Evolutionary conservation across 2,329 filamentous ascomycete species (phyloP).

Genomic region (Pleurostoma richardsiae): DNA sequence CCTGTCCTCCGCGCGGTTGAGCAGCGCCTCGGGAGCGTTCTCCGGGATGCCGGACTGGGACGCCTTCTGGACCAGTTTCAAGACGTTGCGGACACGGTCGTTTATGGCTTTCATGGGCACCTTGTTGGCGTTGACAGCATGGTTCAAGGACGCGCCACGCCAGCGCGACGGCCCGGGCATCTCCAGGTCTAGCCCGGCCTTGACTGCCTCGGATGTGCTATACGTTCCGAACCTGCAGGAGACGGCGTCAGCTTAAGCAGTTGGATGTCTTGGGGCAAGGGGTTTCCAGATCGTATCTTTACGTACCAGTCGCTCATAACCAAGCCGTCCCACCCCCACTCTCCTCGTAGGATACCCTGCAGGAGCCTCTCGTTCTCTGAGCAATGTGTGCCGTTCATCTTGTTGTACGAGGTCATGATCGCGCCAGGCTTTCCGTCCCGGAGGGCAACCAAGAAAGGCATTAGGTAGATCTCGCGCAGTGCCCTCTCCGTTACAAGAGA

Average conservation of each 20-base stretch:
- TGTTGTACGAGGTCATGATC: slow-evolving; percentile 42
- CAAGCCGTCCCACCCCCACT: slow-evolving; percentile 39
- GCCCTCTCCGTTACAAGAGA: slow-evolving; percentile 22
- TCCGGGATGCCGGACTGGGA: slow-evolving; percentile 2
- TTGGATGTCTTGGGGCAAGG: too few relatives aligned
- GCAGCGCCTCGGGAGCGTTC: slow-evolving; percentile 16
- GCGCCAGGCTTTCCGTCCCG: slow-evolving; percentile 34
- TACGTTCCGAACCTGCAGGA: slow-evolving; percentile 20
- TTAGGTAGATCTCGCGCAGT: slow-evolving; percentile 33
- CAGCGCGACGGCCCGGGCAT: slow-evolving; percentile 30
- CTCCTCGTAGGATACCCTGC: slow-evolving; percentile 30
- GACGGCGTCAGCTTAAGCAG: too few relatives aligned
- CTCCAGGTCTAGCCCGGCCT: slow-evolving; percentile 28
- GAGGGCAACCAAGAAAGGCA: slow-evolving; percentile 38
- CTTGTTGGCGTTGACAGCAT: slow-evolving; percentile 19
- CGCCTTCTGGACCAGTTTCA: slow-evolving; percentile 21
- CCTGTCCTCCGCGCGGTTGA: slow-evolving; percentile 23
- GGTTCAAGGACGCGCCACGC: slow-evolving; percentile 14
- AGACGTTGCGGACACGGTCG: slow-evolving; percentile 20
- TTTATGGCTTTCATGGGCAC: slow-evolving; percentile 18
- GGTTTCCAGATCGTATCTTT: too few relatives aligned
- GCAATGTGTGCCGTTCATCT: slow-evolving; percentile 37
- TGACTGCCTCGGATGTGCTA: slow-evolving; percentile 24
- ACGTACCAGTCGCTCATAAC: slow-evolving; percentile 40
- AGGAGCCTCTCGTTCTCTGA: slow-evolving; percentile 33